Base-by-base conservation (phyloP, 148 eudicot genomes). In the Talinum fruticosum region DNA sequence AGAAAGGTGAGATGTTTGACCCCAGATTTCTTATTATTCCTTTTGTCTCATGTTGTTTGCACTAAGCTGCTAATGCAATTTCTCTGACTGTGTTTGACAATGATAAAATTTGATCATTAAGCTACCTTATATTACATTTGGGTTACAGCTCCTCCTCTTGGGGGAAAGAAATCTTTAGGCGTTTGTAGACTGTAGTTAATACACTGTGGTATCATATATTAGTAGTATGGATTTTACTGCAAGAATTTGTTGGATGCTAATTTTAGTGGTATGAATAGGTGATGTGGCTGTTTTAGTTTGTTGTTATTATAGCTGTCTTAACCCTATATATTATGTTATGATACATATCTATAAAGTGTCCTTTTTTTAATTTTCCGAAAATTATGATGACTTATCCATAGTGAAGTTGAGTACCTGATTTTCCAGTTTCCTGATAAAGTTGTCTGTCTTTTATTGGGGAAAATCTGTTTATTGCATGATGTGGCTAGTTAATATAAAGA, bases 1-100 rank as follows among this genome's bases (percentile, higher is more conserved):
- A 79, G 72, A 74, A 92, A 92, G 97, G 98, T 89, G 32, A 77
- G 85, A 66, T 69, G 21, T 21, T 36, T 64, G 10, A 68, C 61
- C 54, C 28, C 14, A 71, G 34, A 44, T 71, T 41, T 10, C 23
- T 71, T 24, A 3, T 45, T 41, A 1, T 36, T 1, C 12, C 2
- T 37, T 41, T 10, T 12, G n/a, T 70, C 34, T 12, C n/a, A n/a
- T n/a, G n/a, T n/a, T n/a, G n/a, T 37, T 34, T 34, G 72, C 18
- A 62, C 14, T 28, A 28, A 62, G 10, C 21, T 24, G 30, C 29
- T 24, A n/a, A 57, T 23, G 64, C 10, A n/a, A 24, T 28, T 41
- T 57, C 64, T 57, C 8, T 57, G 6, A 57, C 64, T 57, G 64
- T 28, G 6, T 57, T 57, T 5, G 64, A n/a, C 64, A 57, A 54